Evolutionary conservation across 1,284 basidiomycete species (phyloP).

Genomic region (Thecaphora thlaspeos): DNA sequence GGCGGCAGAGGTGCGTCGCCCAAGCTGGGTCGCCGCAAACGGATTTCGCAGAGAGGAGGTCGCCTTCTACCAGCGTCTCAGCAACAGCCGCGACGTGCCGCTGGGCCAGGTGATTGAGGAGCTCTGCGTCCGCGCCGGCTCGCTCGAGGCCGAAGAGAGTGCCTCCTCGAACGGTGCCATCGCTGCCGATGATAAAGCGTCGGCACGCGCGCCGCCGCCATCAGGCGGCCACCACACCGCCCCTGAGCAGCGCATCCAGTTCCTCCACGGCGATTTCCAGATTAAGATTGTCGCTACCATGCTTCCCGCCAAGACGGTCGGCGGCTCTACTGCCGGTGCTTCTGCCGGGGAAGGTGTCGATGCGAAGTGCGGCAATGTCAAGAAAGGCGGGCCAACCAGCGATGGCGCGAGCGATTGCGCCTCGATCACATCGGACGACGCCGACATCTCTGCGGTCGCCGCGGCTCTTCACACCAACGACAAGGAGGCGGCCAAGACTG

Average conservation of each 20-base stretch:
- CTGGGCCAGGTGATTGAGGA: constrained; percentile 49
- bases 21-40: constrained; percentile 5
- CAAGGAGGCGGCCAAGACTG: constrained; percentile 34
- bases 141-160: constrained; percentile 19
- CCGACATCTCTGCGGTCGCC: constrained; percentile 36
- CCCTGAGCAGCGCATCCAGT: constrained; percentile 31
- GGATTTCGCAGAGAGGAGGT: constrained; percentile 33
- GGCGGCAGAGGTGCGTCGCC: constrained; percentile 21
- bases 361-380: not conserved
- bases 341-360: no score
- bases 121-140: constrained; percentile 31
- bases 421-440: constrained; percentile 5
- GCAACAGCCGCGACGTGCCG: constrained; percentile 35
- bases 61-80: constrained; percentile 37
- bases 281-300: constrained; percentile 33
- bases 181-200: constrained; percentile 2
- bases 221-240: not conserved
- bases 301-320: constrained; percentile 4
- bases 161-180: not conserved
- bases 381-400: no score
- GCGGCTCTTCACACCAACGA: constrained; percentile 34
- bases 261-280: constrained; percentile 33
- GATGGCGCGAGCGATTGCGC: not conserved
- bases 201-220: no score
- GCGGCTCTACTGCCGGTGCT: not conserved